Base-by-base conservation (phyloP, 176 grass and related monocot species). In the Oryza punctata region DNA sequence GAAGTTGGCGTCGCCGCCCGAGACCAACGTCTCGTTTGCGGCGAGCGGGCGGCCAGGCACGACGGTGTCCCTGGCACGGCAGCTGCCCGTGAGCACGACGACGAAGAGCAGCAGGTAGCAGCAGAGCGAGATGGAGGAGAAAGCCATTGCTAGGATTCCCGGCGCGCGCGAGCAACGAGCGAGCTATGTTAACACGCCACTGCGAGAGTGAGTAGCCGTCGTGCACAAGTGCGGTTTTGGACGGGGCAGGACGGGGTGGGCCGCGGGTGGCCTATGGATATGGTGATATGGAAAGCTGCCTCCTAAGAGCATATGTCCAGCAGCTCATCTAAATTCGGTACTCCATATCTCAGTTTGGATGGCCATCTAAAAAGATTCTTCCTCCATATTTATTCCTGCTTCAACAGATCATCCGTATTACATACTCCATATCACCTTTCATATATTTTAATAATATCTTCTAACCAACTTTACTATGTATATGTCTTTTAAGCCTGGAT, bases 1-100 rank as follows among this genome's bases (percentile, higher is more conserved):
- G 90, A 92, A 92, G 71, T 76, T 84, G 70, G 57, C 52, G 25
- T 63, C 65, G 64, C 84, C 84, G 35, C 27, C 65, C 1, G 90
- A 92, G 27, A 92, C 67, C 69, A 92, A 27, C 27, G 84, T 92
- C 72, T 87, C 80, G 76, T 84, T 80, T 10, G 72, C 71, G 23
- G 15, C n/a, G 33, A 92, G 90, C 63, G 90, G 87, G 19, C 8
- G 30, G 84, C 46, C 72, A 29, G 74, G 77, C 59, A 72, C 73
- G 68, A 92, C 35, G 78, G 69, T 65, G 83, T 92, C 91, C 61
- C 84, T 72, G 6, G 61, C 86, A 28, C 67, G 37, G 78, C 78
- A 27, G n/a, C 57, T 61, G 57, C 67, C 21, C 7, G 35, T 13
- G 65, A 74, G 23, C 63, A 65, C 18, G 43, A 30, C 46, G 43